These are phyloP conservation scores for Novymonas esmeraldas DNA, from an alignment of 208 protist genomes.

Conservation along the genomic window DNA sequence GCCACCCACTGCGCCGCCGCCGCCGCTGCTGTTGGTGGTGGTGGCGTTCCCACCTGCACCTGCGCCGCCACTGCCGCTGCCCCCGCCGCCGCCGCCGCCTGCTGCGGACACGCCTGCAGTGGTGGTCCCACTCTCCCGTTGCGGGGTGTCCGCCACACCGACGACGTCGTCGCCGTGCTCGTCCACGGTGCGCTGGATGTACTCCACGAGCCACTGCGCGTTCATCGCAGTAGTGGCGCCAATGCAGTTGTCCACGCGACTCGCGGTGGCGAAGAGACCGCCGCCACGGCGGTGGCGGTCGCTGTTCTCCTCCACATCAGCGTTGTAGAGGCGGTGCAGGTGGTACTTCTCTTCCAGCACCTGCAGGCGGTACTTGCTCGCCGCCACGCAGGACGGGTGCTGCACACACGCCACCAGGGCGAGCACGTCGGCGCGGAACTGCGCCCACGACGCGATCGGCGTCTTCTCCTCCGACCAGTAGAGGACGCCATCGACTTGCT, in stretches of 20 bases:
- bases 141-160: slow-evolving; percentile 2
- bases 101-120: slow-evolving; percentile 19
- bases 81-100: neutral
- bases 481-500: slow-evolving; percentile 70
- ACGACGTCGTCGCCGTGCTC: slow-evolving; percentile 79
- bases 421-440: slow-evolving; percentile 75
- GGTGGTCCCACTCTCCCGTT: neutral
- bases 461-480: slow-evolving; percentile 57
- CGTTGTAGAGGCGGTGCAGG: slow-evolving; percentile 92
- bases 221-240: slow-evolving; percentile 88
- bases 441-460: slow-evolving; percentile 63
- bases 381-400: slow-evolving; percentile 52
- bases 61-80: neutral
- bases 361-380: slow-evolving; percentile 76
- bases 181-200: slow-evolving; percentile 92
- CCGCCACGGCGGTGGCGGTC: slow-evolving; percentile 65
- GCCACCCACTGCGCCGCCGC: slow-evolving; percentile 1
- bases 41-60: neutral
- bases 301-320: slow-evolving; percentile 63
- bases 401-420: slow-evolving; percentile 50
- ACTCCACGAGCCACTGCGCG: slow-evolving; percentile 86
- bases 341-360: slow-evolving; percentile 94
- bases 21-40: neutral
- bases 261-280: slow-evolving; percentile 87
- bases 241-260: slow-evolving; percentile 95